Percentiles rank a stretch among this genome's conserved stretches.
These are phyloP conservation scores for Pseudovirgaria hyperparasitica DNA, from an alignment of 2,329 filamentous ascomycete genomes.

Conservation along the genomic window DNA sequence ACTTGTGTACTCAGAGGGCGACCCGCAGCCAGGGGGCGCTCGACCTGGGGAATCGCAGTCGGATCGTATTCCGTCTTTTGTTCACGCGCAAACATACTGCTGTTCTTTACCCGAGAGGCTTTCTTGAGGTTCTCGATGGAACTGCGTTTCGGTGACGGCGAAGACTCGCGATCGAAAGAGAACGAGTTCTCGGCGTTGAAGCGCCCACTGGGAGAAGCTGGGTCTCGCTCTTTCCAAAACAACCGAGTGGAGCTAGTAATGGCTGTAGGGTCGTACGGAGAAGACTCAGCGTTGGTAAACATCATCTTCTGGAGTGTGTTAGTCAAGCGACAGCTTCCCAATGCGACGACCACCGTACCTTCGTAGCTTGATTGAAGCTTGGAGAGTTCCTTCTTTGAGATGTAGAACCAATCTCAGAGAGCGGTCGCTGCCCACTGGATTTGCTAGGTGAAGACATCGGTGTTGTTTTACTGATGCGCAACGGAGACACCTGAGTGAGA, in stretches of 20 bases:
- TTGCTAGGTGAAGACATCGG: conserved; percentile 50
- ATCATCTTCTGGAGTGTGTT: conserved; percentile 47
- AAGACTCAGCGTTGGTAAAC: conserved; percentile 60
- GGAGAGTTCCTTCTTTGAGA: conserved; percentile 85
- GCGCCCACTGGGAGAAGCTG: conserved; percentile 44
- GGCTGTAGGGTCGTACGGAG: conserved; percentile 76
- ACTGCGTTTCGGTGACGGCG: conserved; percentile 62
- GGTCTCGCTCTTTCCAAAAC: conserved; percentile 76
- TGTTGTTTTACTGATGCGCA: conserved; percentile 65
- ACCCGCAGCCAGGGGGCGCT: conserved; percentile 62
- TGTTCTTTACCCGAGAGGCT: conserved; percentile 93
- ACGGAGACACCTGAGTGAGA: conserved; percentile 54
- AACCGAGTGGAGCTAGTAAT: conserved; percentile 62
- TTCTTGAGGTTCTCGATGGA: conserved; percentile 94
- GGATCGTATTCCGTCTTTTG: conserved; percentile 90
- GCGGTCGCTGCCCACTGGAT: conserved; percentile 47
- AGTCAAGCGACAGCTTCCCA: conserved; percentile 9
- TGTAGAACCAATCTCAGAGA: conserved; percentile 80
- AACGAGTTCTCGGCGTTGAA: conserved; percentile 54
- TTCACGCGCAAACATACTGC: conserved; percentile 90
- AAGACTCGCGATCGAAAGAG: conserved; percentile 43
- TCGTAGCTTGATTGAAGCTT: conserved; percentile 66
- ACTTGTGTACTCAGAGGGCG: conserved; percentile 45
- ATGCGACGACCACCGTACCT: conserved; percentile 39
- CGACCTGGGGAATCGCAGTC: conserved; percentile 59